Base-by-base conservation (phyloP, 768 basidiomycete genomes). In the Boletellus ananiceps region DNA sequence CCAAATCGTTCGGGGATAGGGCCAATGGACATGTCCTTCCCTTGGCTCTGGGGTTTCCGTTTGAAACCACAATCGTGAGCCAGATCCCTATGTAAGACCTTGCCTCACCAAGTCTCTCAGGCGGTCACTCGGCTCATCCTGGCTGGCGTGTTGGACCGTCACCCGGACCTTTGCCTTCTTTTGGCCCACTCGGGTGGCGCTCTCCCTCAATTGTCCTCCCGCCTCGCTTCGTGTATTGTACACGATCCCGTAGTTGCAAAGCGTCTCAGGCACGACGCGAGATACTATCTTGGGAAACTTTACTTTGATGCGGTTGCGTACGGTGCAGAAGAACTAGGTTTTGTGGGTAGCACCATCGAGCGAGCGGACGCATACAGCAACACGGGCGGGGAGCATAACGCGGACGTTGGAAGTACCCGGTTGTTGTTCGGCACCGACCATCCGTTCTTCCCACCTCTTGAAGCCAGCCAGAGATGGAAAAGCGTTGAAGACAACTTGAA, bases 281-380 rank as follows among this genome's bases (percentile, higher is more conserved):
- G 92, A 33, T 88, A 81, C 62, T 93, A 93, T 65, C 72, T 93
- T 16, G 86, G 87, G 0, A 81, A 78, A 64, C 72, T 93, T 14
- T 91, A 83, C 59, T 82, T 84, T 60, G 92, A 93, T 60, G 89
- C 91, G 1, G 88, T 94, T n/a, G 81, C 86, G 7, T 93, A 93
- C 66, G 92, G 91, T 1, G 70, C 88, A 0, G 91, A 91, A 57
- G 92, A 93, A 62, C 73, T 93, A 36, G 82, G 77, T 5, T 90
- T 93, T 54, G 85, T 86, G 36, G 82, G 83, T 55, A 79, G 86
- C 50, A 77, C 81, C 11, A 74, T 91, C 36, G 77, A 78, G 38
- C 80, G 91, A 9, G 76, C 88, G 1, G 69, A 59, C 8, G 65
- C 69, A 40, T 85, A 80, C 66, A 66, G 67, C 8, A n/a, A 23